Percentiles rank a stretch among this genome's conserved stretches.
phyloP scores from a whole-genome alignment of 2,329 filamentous ascomycete species.

The Zymoseptoria ardabiliae region DNA sequence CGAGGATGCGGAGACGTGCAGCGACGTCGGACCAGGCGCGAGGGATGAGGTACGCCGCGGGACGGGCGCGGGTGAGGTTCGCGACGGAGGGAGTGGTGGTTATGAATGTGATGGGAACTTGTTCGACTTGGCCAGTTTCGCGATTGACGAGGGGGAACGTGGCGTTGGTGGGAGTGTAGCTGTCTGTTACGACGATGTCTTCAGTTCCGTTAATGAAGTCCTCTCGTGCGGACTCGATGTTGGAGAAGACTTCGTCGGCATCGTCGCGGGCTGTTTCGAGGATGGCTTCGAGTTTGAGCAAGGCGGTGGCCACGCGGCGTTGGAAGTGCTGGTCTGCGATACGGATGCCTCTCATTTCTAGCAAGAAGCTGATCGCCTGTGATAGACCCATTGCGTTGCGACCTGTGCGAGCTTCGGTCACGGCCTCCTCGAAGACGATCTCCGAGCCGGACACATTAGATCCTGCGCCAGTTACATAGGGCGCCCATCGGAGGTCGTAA shows the following conservation, averaged over 20 bases:
- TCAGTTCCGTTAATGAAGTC: slow-evolving; percentile 15
- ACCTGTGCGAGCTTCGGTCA: slow-evolving; percentile 11
- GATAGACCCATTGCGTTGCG: slow-evolving; percentile 15
- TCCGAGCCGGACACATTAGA: slow-evolving; percentile 9
- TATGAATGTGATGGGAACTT: slow-evolving; percentile 11
- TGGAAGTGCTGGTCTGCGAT: slow-evolving; percentile 19
- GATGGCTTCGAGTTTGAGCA: slow-evolving; percentile 12
- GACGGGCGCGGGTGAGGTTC: slow-evolving; percentile 16
- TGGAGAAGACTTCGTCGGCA: slow-evolving; percentile 6
- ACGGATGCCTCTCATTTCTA: slow-evolving; percentile 15
- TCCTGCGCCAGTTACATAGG: slow-evolving; percentile 26
- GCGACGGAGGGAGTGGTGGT: slow-evolving; percentile 15
- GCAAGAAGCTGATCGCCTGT: slow-evolving; percentile 13
- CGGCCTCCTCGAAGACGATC: slow-evolving; percentile 14
- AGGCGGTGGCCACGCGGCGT: slow-evolving; percentile 10
- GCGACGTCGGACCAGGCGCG: slow-evolving; percentile 20
- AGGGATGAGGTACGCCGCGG: slow-evolving; percentile 23
- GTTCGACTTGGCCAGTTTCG: slow-evolving; percentile 11
- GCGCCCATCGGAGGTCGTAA: slow-evolving; percentile 29
- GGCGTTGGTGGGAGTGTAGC: slow-evolving; percentile 10
- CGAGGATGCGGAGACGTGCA: slow-evolving; percentile 17
- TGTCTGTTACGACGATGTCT: slow-evolving; percentile 19
- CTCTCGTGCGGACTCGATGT: slow-evolving; percentile 11
- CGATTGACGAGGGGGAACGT: slow-evolving; percentile 19
- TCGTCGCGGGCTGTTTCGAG: slow-evolving; percentile 11